phyloP scores from a whole-genome alignment of 2,329 filamentous ascomycete genomes.

The Coniochaeta sp. region DNA sequence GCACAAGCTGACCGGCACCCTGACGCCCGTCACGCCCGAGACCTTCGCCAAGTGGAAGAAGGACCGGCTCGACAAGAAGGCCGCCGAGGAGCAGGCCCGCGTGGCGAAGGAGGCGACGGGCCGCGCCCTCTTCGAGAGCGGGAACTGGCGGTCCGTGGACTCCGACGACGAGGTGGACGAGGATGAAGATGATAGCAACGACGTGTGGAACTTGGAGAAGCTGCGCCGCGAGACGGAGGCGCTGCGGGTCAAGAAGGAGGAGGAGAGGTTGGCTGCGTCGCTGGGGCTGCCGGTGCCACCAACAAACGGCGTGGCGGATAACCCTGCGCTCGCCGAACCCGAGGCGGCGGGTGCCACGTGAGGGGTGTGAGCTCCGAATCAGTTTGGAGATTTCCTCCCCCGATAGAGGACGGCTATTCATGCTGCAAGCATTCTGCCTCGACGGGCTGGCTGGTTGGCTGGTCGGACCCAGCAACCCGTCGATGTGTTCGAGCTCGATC shows the following conservation, averaged over 20 bases:
- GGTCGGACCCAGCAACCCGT: not conserved
- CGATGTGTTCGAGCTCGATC: not conserved
- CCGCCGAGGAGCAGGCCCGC: slow-evolving; percentile 77
- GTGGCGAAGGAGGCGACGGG: slow-evolving; percentile 94
- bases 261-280: slow-evolving; percentile 49
- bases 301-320: not conserved
- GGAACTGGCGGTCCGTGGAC: slow-evolving; percentile 71
- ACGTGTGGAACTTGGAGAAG: slow-evolving; percentile 72
- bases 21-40: slow-evolving; percentile 92
- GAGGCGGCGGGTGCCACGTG: not conserved
- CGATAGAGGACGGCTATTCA: not conserved
- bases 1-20: slow-evolving; percentile 83
- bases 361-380: not conserved
- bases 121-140: slow-evolving; percentile 90
- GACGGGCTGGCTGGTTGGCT: no score
- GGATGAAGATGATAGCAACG: slow-evolving; percentile 49
- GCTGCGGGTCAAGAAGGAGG: slow-evolving; percentile 66
- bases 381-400: not conserved
- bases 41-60: slow-evolving; percentile 96
- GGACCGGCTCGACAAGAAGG: slow-evolving; percentile 89
- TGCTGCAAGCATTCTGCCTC: not conserved
- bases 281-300: not conserved
- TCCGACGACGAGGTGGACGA: slow-evolving; percentile 55
- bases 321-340: not conserved
- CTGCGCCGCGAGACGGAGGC: slow-evolving; percentile 80